Evolutionary conservation across 768 basidiomycete species (phyloP).

Genomic region (Gautieria morchelliformis): DNA sequence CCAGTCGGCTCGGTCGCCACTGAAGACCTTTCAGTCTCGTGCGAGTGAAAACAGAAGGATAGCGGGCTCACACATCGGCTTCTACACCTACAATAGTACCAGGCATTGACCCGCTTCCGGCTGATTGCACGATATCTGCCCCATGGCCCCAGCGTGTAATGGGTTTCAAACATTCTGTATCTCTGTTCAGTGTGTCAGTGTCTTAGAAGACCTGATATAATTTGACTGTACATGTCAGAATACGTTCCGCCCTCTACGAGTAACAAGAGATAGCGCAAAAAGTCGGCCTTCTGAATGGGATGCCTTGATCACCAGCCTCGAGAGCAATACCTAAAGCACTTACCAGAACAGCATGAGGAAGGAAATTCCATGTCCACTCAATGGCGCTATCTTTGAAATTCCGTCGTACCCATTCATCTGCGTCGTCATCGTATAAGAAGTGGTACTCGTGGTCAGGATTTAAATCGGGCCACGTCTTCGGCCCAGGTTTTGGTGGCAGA

Average conservation of each 20-base stretch:
- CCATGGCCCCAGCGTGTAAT: background rate
- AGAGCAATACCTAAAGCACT: background rate
- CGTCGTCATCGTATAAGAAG: constrained; percentile 8
- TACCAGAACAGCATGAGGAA: constrained; percentile 4
- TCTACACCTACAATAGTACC: constrained; percentile 31
- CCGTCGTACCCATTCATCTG: background rate
- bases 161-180: constrained; percentile 5
- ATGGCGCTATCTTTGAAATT: constrained; percentile 1
- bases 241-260: constrained; percentile 3
- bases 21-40: background rate
- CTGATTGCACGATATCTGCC: background rate
- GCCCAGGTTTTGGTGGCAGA: background rate
- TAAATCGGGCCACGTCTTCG: background rate
- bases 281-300: constrained; percentile 4
- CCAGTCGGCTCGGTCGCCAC: constrained; percentile 31
- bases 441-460: constrained; percentile 1
- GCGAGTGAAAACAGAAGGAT: background rate
- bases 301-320: background rate
- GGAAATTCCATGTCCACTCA: background rate
- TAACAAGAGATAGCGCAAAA: constrained; percentile 6
- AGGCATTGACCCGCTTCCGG: background rate
- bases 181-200: background rate
- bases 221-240: background rate
- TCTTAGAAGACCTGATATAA: background rate
- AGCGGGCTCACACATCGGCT: constrained; percentile 25